Base-by-base conservation (phyloP, 192 early-diverging fungal species). In the Coemansia erecta region DNA sequence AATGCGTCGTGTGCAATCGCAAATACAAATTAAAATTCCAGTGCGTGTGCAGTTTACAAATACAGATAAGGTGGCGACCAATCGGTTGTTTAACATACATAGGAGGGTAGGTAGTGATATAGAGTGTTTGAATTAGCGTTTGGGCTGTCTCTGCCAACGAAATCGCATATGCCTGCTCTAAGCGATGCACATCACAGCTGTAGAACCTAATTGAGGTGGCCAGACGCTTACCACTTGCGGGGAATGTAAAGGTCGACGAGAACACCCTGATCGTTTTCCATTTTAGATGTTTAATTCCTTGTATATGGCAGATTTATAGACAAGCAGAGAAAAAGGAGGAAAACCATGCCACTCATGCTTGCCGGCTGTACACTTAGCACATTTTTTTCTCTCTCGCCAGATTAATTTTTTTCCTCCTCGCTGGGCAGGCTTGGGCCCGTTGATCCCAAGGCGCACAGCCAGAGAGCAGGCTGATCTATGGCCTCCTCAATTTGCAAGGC, bases 201-300 rank as follows among this genome's bases (percentile, higher is more conserved):
- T 37, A 37, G 35, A 37, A 37, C 1, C 35, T 37, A 7, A 37
- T 37, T 37, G 10, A 7, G 48, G 23, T 61, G 26, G 61, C 28
- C 14, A 13, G 60, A 66, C 67, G 81, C 80, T 76, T 79, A 91
- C 89, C 94, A 96, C 87, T 96, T 96, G 80, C 94, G 83, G 58
- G 94, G 94, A 61, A 93, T 87, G 89, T 95, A 96, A 66, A 94
- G 86, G 81, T 96, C 94, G 73, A 96, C 74, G 43, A 71, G 49
- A 50, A 60, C 60, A 59, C 64, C 64, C 63, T 70, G 63, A 49
- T 77, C 69, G 74, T 67, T 71, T 50, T 77, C 69, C 74, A 77
- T 77, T 68, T 56, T 71, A 39, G 50, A 58, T 39, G 35, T 53
- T 40, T 56, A 62, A 24, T 60, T 61, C 53, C 57, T 63, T 42